Evolutionary conservation across 176 grass and related monocot genomes (phyloP).

Genomic region (Phragmites australis): DNA sequence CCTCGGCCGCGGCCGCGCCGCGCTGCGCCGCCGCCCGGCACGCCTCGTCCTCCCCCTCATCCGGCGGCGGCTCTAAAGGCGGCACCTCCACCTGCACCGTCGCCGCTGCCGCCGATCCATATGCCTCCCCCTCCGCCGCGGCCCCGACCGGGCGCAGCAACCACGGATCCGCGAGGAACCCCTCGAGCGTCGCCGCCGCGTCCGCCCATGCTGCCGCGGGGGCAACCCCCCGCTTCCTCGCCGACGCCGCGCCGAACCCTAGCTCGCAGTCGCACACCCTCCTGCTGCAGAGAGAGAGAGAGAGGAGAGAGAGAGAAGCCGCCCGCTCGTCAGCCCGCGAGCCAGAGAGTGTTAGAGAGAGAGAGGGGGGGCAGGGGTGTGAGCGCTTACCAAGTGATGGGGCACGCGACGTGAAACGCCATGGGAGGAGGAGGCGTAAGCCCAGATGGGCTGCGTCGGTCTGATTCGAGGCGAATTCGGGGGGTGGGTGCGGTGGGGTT

Average conservation of each 20-base stretch:
- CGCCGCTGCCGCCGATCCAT: background rate
- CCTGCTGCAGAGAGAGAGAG: constrained; percentile 43
- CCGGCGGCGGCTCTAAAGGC: constrained; percentile 33
- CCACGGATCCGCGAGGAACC: constrained; percentile 76
- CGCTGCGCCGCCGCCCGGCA: constrained; percentile 54
- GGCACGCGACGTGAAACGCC: constrained; percentile 91
- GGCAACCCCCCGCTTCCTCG: background rate
- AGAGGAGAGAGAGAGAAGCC: background rate
- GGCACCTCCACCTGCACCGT: constrained; percentile 78
- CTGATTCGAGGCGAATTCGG: constrained; percentile 24
- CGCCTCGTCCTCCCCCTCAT: constrained; percentile 56
- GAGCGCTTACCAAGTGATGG: constrained; percentile 64
- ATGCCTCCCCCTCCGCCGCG: background rate
- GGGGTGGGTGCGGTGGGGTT: background rate
- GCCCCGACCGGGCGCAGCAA: constrained; percentile 32
- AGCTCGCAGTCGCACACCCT: constrained; percentile 84
- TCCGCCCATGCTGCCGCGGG: constrained; percentile 31
- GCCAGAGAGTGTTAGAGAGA: background rate
- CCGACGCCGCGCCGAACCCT: constrained; percentile 46
- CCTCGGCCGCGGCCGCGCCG: constrained; percentile 63
- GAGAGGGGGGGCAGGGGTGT: background rate
- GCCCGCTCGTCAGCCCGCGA: background rate
- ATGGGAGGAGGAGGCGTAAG: constrained; percentile 37
- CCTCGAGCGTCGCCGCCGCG: constrained; percentile 47
- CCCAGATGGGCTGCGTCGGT: background rate